A percentile compares a stretch with the other conserved stretches of the same genome.
Conservation (phyloP, 2,329 filamentous ascomycete species). For the Fusarium acutatum region DNA sequence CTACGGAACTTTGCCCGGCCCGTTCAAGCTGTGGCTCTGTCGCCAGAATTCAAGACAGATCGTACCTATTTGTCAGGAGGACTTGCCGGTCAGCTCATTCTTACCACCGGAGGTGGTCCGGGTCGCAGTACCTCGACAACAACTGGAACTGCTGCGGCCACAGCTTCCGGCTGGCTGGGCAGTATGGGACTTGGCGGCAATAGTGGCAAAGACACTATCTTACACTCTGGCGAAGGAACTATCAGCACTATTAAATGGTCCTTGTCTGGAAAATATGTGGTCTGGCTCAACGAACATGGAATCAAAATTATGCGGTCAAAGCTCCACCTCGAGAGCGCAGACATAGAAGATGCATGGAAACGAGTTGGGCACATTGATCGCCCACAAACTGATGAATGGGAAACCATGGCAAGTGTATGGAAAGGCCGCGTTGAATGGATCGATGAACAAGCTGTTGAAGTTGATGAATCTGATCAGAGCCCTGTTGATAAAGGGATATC, state of each 20-base stretch:
- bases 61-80: constrained; percentile 91
- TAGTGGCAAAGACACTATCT: constrained; percentile 82
- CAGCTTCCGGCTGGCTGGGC: constrained; percentile 90
- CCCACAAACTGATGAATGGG: constrained; percentile 87
- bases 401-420: constrained; percentile 97
- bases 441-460: constrained; percentile 81
- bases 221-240: constrained; percentile 91
- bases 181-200: constrained; percentile 83
- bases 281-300: constrained; percentile 95
- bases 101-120: constrained; percentile 82
- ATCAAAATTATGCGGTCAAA: constrained; percentile 98
- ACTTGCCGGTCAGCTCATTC: constrained; percentile 83
- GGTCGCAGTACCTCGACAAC: constrained; percentile 90
- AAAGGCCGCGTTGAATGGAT: constrained; percentile 94
- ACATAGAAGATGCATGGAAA: constrained; percentile 90
- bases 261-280: constrained; percentile 87
- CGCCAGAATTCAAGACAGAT: constrained; percentile 92
- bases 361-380: constrained; percentile 91
- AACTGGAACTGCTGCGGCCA: constrained; percentile 80
- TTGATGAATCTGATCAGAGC: constrained; percentile 65
- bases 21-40: constrained; percentile 91
- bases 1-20: constrained; percentile 93
- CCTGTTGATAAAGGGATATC: constrained; percentile 50
- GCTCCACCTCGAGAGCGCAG: constrained; percentile 77
- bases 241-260: constrained; percentile 97